phyloP scores from a whole-genome alignment of 495 filamentous ascomycete species.

The Annulohypoxylon maeteangense region DNA sequence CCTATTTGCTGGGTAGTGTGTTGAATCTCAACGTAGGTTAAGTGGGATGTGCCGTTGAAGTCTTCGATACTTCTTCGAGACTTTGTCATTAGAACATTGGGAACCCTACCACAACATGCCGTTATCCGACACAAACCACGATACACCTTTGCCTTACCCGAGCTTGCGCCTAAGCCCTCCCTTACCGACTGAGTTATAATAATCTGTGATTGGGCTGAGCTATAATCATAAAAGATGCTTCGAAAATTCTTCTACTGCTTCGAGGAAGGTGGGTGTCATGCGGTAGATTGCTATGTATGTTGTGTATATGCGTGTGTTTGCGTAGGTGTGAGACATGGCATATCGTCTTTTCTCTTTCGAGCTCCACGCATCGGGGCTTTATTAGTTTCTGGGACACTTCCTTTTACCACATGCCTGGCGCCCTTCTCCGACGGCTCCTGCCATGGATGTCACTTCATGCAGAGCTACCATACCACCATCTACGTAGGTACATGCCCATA shows the following conservation, averaged over 20 bases:
- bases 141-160: constrained; percentile 10
- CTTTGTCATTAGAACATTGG: constrained; percentile 14
- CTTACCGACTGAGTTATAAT: constrained; percentile 40
- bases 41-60: constrained; percentile 17
- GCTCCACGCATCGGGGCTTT: constrained; percentile 43
- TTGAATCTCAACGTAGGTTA: constrained; percentile 16
- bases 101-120: neutral
- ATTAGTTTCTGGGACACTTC: constrained; percentile 25
- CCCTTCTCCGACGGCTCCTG: constrained; percentile 13
- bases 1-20: constrained; percentile 19
- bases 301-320: constrained; percentile 14
- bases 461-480: constrained; percentile 27
- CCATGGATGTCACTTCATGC: constrained; percentile 21
- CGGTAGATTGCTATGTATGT: constrained; percentile 6
- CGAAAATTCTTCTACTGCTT: constrained; percentile 3
- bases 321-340: constrained; percentile 32
- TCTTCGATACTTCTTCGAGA: constrained; percentile 38
- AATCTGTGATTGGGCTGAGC: constrained; percentile 33
- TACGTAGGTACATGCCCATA: constrained; percentile 9
- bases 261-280: constrained; percentile 29
- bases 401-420: constrained; percentile 30
- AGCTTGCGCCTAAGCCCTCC: constrained; percentile 4
- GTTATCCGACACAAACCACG: constrained; percentile 5
- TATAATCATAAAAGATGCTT: constrained; percentile 29
- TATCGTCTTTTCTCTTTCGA: constrained; percentile 30